These are phyloP conservation scores for Fimicolochytrium jonesii DNA, from an alignment of 192 early-diverging fungal genomes.

Conservation along the genomic window DNA sequence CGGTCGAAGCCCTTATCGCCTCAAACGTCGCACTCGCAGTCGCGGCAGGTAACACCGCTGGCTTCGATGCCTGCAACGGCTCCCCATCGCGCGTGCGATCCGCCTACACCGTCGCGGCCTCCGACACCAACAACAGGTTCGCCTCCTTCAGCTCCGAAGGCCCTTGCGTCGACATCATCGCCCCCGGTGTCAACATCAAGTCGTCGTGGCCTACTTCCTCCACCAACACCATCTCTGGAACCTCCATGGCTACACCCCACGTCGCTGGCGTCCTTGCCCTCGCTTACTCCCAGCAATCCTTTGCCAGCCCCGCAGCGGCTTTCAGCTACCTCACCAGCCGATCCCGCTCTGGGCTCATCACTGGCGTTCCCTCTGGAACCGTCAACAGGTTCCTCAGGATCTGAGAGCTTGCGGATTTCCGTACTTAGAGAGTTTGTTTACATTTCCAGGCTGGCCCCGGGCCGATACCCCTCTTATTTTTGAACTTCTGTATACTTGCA, in stretches of 20 bases:
- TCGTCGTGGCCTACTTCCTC: conserved; percentile 32
- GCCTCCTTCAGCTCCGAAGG: conserved; percentile 52
- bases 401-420: too few species aligned
- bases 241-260: conserved; percentile 54
- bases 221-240: conserved; percentile 62
- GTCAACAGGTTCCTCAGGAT: conserved; percentile 33
- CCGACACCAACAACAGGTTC: conserved; percentile 16
- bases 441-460: too few species aligned
- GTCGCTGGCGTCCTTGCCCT: conserved; percentile 52
- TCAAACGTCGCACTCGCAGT: conserved; percentile 46
- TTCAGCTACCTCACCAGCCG: conserved; percentile 12
- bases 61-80: conserved; percentile 49
- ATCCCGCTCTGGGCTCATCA: conserved; percentile 7
- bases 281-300: conserved; percentile 3
- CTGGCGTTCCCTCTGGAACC: conserved; percentile 10
- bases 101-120: conserved; percentile 33
- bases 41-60: conserved; percentile 34
- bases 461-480: too few species aligned
- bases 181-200: conserved; percentile 51
- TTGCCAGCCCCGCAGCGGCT: conserved; percentile 1
- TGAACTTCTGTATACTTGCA: too few species aligned
- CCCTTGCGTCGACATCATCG: conserved; percentile 58
- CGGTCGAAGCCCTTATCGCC: conserved; percentile 25
- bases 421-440: too few species aligned
- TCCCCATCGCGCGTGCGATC: conserved; percentile 44